A percentile compares a stretch with the other conserved stretches of the same genome.
Evolutionary conservation across 2,329 filamentous ascomycete genomes (phyloP).

Genomic region (Tolypocladium sp.): DNA sequence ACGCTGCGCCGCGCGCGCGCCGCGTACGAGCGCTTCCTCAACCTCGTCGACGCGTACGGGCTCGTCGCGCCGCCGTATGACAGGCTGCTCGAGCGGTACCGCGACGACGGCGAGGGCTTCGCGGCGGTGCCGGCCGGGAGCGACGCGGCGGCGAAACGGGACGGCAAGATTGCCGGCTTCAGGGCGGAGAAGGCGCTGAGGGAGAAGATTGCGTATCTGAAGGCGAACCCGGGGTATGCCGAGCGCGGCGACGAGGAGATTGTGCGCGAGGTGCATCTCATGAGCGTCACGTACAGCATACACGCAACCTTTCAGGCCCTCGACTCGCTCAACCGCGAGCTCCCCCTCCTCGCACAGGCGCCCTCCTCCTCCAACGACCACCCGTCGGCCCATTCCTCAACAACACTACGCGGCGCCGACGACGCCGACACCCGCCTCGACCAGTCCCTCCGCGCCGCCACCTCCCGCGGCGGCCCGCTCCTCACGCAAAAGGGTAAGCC

Average conservation of each 20-base stretch:
- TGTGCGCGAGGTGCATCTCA: conserved; percentile 69
- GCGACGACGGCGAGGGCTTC: conserved; percentile 63
- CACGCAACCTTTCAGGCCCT: conserved; percentile 79
- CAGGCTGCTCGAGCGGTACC: conserved; percentile 63
- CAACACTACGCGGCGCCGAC: conserved; percentile 21
- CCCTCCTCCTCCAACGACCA: conserved; percentile 43
- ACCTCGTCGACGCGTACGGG: conserved; percentile 68
- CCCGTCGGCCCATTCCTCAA: conserved; percentile 29
- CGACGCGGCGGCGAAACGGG: conserved; percentile 59
- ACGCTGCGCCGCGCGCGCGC: conserved; percentile 55
- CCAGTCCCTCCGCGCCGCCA: conserved; percentile 40
- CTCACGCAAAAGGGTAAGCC: conserved; percentile 74
- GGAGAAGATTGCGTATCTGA: conserved; percentile 59
- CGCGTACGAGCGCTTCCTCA: conserved; percentile 71
- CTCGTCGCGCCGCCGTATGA: conserved; percentile 57
- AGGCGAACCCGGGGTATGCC: conserved; percentile 39
- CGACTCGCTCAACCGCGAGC: conserved; percentile 78
- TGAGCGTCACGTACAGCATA: conserved; percentile 62
- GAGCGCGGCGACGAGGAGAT: conserved; percentile 71
- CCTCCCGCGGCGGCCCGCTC: conserved; percentile 56
- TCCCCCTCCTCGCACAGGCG: conserved; percentile 71
- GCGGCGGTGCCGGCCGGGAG: conserved; percentile 52
- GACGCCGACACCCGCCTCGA: conserved; percentile 60
- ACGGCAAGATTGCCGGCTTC: conserved; percentile 80
- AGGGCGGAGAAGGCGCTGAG: conserved; percentile 79